Percentiles rank a stretch among this genome's conserved stretches.
These are phyloP conservation scores for Endocalyx cinctus DNA, from an alignment of 2,329 filamentous ascomycete genomes.

Conservation along the genomic window DNA sequence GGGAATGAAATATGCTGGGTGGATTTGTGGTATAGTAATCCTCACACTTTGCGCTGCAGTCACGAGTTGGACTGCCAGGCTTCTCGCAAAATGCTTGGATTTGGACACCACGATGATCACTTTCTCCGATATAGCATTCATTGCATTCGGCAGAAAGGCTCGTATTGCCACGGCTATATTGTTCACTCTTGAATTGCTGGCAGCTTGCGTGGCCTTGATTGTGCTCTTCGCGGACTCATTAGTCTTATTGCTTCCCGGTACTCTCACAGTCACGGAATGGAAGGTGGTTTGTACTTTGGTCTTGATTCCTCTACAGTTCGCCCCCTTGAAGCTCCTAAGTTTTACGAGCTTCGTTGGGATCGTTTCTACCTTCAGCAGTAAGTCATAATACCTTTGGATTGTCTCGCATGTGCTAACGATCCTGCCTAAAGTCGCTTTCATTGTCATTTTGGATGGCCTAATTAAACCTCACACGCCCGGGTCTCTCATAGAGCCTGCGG, in stretches of 20 bases:
- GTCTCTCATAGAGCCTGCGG: slow-evolving; percentile 75
- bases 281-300: slow-evolving; percentile 78
- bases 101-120: slow-evolving; percentile 82
- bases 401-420: slow-evolving; percentile 8
- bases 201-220: slow-evolving; percentile 70
- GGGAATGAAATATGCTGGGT: slow-evolving; percentile 81
- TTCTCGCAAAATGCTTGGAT: slow-evolving; percentile 85
- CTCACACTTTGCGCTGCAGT: slow-evolving; percentile 68
- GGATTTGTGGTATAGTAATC: slow-evolving; percentile 76
- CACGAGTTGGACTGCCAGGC: slow-evolving; percentile 80
- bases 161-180: slow-evolving; percentile 78
- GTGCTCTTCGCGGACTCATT: slow-evolving; percentile 77
- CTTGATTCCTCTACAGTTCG: slow-evolving; percentile 76
- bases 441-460: slow-evolving; percentile 81
- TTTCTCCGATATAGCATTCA: slow-evolving; percentile 88
- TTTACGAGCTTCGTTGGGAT: slow-evolving; percentile 94
- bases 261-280: slow-evolving; percentile 66
- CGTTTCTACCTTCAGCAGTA: slow-evolving; percentile 80
- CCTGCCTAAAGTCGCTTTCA: slow-evolving; percentile 62
- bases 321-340: slow-evolving; percentile 77
- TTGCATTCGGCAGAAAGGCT: slow-evolving; percentile 80
- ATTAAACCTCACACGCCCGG: slow-evolving; percentile 75
- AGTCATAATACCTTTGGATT: slow-evolving; percentile 34
- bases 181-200: slow-evolving; percentile 83
- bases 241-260: slow-evolving; percentile 67